Evolutionary conservation across 495 filamentous ascomycete genomes (phyloP), one percentile per base, ranked within the genome.

Genomic region (Aspergillus avenaceus): DNA sequence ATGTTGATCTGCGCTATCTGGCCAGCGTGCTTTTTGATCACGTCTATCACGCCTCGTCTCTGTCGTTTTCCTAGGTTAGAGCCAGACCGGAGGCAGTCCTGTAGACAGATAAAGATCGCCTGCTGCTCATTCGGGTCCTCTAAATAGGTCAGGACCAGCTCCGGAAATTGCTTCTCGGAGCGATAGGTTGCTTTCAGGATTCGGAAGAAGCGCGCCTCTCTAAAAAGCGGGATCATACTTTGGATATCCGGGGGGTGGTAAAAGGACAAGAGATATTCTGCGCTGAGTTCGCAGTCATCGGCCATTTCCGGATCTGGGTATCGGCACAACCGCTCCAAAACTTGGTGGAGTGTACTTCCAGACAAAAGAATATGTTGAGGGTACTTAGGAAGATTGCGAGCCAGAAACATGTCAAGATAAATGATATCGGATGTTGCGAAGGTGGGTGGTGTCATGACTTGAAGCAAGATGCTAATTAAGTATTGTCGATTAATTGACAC

Each of bases 401-500:
- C 92, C 64, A 97, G 83, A 61, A 98, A 97, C 89, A 98, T 98
- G 63, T 98, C 86, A 27, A 98, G 78, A 65, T 95, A 97, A 49
- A 98, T 88, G 22, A 86, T 90, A 65, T 97, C 89, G 50, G 86
- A 80, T n/a, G 81, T 59, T 4, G 80, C 76, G 60, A 95, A 97
- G 8, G 83, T 81, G 13, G 74, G 61, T 8, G 81, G 65, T 44
- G 81, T 83, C 88, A 97, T 93, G 22, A 96, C 83, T 61, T 95
- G 90, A 22, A 95, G 75, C 45, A 98, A 66, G 32, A 96, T 93
- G 41, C 84, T 92, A 50, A 96, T 79, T 45, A 98, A 77, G 62
- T 90, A 91, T 67, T 97, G 93, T 23, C 93, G 81, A 55, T 95
- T 91, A 46, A 97, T 83, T 7, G 86, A 88, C 28, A 85, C 65